Evolutionary conservation across 2,329 filamentous ascomycete species (phyloP), one percentile per base, ranked within the genome.

Genomic region (Pezicula radicicola): DNA sequence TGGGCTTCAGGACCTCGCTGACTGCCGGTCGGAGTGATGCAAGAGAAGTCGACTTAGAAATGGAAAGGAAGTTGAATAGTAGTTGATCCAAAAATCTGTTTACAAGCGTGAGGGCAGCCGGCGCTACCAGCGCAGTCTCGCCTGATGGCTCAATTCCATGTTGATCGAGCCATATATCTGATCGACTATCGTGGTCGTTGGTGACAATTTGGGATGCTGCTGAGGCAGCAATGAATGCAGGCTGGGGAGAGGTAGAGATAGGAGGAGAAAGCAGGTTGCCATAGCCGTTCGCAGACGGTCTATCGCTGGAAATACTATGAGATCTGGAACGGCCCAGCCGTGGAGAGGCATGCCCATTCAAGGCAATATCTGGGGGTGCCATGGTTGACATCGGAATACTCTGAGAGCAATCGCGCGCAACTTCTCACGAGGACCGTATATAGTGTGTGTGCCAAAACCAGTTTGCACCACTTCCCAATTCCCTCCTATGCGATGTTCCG

Each of bases 81-180:
- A 97, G 77, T 66, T 97, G 90, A 68, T 99, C 94, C 56, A 99
- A 81, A 66, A 99, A 99, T 63, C 81, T 85, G 72, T 99, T 99
- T 65, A 97, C 81, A 9, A 96, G 80, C 40, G 79, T 78, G 36
- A 97, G 75, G 1, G 94, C 89, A 27, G 81, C 79, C 2, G 80
- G 76, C 1, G 91, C 87, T 52, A 96, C 88, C 46, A 87, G 68
- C 16, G 88, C 88, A 16, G 86, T 83, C 60, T 89, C 86, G 52
- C 79, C 78, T 4, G 81, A 80, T 1, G 82, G 79, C 58, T 85
- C 81, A 50, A 86, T 78, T 47, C 83, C 83, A 59, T 88, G 80
- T 55, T 87, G 80, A 63, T 89, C 83, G 63, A 85, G 83, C 78
- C 86, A 86, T 47, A 84, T 76, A 60, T 85, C 83, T 53, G 85